Conservation (phyloP, 345 rosid genomes). For the Sonneratia alba region DNA sequence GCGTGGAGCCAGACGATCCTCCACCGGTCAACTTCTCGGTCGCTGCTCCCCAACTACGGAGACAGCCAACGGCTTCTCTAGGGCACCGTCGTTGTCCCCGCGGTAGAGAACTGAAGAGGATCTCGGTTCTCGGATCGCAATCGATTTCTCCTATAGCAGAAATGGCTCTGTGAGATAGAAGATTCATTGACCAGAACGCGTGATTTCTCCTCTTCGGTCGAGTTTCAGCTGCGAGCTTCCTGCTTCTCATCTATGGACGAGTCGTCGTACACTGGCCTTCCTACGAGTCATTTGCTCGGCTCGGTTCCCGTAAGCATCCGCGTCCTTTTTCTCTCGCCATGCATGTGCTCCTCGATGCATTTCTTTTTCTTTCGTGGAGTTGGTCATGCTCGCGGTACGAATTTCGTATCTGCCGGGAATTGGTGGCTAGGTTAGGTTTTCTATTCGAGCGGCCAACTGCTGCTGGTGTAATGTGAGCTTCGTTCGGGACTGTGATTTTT, state of each 20-base stretch:
- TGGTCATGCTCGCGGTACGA: too few relatives aligned
- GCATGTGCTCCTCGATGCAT: neutral
- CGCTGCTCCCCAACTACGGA: too few relatives aligned
- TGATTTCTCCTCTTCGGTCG: neutral
- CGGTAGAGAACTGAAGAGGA: too few relatives aligned
- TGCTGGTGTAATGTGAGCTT: too few relatives aligned
- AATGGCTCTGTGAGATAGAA: too few relatives aligned
- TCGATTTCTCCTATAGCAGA: too few relatives aligned
- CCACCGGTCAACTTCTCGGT: too few relatives aligned
- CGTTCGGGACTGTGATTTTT: neutral
- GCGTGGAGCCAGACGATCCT: too few relatives aligned
- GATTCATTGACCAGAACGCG: neutral
- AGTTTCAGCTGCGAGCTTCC: neutral
- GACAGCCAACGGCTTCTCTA: too few relatives aligned
- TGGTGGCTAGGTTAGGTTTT: neutral
- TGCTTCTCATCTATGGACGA: constrained; percentile 41
- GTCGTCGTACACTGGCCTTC: constrained; percentile 36
- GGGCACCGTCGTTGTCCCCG: too few relatives aligned
- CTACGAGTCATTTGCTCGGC: constrained; percentile 72
- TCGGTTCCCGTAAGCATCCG: constrained; percentile 58
- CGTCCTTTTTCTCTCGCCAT: neutral
- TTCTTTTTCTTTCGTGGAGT: neutral
- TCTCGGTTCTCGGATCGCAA: too few relatives aligned
- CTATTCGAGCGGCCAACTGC: neutral
- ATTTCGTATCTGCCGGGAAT: too few relatives aligned